Base-by-base conservation (phyloP, 169 alveolate species). In the Eimeria brunetti region DNA sequence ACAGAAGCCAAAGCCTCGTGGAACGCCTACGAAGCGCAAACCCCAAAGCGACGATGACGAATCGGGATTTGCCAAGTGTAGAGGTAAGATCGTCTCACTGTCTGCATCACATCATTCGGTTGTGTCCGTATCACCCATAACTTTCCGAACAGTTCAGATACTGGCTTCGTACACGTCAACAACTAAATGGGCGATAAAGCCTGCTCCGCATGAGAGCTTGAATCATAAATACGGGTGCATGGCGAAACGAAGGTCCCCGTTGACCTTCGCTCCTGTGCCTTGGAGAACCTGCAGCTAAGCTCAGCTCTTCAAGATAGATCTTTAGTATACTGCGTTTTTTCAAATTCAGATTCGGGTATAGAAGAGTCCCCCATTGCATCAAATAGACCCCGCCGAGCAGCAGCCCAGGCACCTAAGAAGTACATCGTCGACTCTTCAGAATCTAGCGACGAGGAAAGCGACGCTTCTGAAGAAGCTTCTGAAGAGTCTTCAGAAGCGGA, bases 321-420 rank as follows among this genome's bases (percentile, higher is more conserved):
- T 20, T 27, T 3, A 51, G 41, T 38, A 27, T 75, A 60, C 60
- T 16, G 83, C 36, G 69, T 46, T n/a, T 12, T 51, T 24, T 30
- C 18, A n/a, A 44, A 16, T 58, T 56, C 91, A 84, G 91, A 84
- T 58, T 84, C 41, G 36, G 78, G 30, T 41, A n/a, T 84, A n/a
- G 91, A 58, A 33, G 91, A 53, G 36, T 84, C 91, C 60, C 91
- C 91, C 22, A 84, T 56, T 33, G 91, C 91, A 2, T 84, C 91
- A 18, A 84, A 84, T 27, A 84, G 91, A 75, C 91, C 91, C 33
- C 91, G 91, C 53, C 91, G 91, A 38, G 91, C 91, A 27, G 91
- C 91, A 3, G 91, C 91, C 12, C 91, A 84, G 36, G 91, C 91
- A 60, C 91, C 91, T 14, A 84, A 84, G 91, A 84, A 84, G 58